Percentiles rank a stretch among this genome's conserved stretches.
Conservation (phyloP, 352 stramenopile genomes). For the Phytophthora constricta region DNA sequence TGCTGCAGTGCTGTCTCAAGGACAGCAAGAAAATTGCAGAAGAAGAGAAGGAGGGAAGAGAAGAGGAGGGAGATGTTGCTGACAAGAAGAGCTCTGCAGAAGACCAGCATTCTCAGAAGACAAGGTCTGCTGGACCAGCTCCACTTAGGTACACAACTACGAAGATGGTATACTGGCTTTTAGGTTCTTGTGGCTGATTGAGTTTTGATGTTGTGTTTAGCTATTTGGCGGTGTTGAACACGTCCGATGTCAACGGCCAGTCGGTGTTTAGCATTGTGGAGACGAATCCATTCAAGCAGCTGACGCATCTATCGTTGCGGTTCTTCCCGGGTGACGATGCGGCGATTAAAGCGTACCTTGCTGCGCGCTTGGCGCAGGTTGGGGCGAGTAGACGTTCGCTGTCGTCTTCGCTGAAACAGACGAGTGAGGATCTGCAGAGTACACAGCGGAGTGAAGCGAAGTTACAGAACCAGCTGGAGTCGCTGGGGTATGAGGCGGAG, state of each 20-base stretch:
- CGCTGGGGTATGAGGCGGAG: conserved; percentile 59
- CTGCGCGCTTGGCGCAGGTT: conserved; percentile 86
- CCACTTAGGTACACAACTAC: conserved; percentile 59
- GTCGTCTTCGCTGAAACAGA: conserved; percentile 49
- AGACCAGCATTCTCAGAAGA: conserved; percentile 31
- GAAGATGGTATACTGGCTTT: too few species aligned
- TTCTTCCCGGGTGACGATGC: conserved; percentile 90
- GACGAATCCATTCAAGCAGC: conserved; percentile 95
- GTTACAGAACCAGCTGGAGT: conserved; percentile 62
- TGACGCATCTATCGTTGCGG: conserved; percentile 92
- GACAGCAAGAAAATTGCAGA: conserved; percentile 55
- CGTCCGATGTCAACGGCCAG: conserved; percentile 59
- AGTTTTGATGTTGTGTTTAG: conserved; percentile 33
- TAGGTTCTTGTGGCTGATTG: not conserved
- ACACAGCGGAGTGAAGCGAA: conserved; percentile 51
- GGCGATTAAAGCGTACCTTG: conserved; percentile 92
- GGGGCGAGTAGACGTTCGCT: conserved; percentile 57
- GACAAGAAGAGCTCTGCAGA: conserved; percentile 3
- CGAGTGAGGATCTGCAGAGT: conserved; percentile 45
- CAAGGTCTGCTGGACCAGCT: conserved; percentile 69
- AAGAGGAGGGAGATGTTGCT: conserved; percentile 13
- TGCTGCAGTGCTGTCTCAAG: conserved; percentile 90
- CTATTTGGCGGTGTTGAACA: conserved; percentile 87
- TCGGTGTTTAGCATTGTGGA: conserved; percentile 94
- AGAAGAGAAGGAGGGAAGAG: conserved; percentile 21